These are phyloP conservation scores for Eutypella sp. DNA, from an alignment of 2,329 filamentous ascomycete species.

Conservation along the genomic window DNA sequence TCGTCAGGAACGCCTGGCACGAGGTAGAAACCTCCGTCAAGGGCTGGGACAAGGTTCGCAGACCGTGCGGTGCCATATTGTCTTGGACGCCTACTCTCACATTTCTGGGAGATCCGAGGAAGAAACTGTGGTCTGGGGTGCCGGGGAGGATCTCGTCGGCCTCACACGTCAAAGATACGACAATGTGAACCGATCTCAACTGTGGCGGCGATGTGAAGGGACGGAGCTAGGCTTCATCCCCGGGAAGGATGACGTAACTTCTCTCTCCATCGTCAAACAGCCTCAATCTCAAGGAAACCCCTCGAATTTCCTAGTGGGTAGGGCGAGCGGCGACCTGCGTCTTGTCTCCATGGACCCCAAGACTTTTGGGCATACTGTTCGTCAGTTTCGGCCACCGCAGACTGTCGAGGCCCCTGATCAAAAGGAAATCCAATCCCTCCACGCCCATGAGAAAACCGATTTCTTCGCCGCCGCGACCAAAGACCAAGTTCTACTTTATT, in stretches of 20 bases:
- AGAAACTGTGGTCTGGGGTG: slow-evolving; percentile 47
- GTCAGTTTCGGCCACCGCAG: slow-evolving; percentile 14
- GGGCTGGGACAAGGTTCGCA: slow-evolving; percentile 18
- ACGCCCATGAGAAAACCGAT: slow-evolving; percentile 21
- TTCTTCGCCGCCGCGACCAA: slow-evolving; percentile 31
- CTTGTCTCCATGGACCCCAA: slow-evolving; percentile 36
- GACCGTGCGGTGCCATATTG: slow-evolving; percentile 38
- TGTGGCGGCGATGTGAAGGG: slow-evolving; percentile 37
- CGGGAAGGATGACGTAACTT: slow-evolving; percentile 46
- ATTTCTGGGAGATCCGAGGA: slow-evolving; percentile 25
- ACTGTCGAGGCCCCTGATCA: slow-evolving; percentile 11
- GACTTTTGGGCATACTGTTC: slow-evolving; percentile 24
- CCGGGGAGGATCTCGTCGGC: slow-evolving; percentile 46
- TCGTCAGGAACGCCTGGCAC: slow-evolving; percentile 4
- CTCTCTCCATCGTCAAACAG: slow-evolving; percentile 39
- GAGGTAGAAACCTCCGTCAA: not conserved
- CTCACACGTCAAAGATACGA: slow-evolving; percentile 30
- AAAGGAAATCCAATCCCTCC: slow-evolving; percentile 31
- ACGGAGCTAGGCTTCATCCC: slow-evolving; percentile 32
- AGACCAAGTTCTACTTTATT: slow-evolving; percentile 30
- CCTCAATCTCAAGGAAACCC: slow-evolving; percentile 10
- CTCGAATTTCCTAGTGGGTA: slow-evolving; percentile 39
- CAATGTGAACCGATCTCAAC: slow-evolving; percentile 8
- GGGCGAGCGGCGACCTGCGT: slow-evolving; percentile 45
- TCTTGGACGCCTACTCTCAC: slow-evolving; percentile 41